Base-by-base conservation (phyloP, 2,329 filamentous ascomycete genomes). In the Cercospora sesami region DNA sequence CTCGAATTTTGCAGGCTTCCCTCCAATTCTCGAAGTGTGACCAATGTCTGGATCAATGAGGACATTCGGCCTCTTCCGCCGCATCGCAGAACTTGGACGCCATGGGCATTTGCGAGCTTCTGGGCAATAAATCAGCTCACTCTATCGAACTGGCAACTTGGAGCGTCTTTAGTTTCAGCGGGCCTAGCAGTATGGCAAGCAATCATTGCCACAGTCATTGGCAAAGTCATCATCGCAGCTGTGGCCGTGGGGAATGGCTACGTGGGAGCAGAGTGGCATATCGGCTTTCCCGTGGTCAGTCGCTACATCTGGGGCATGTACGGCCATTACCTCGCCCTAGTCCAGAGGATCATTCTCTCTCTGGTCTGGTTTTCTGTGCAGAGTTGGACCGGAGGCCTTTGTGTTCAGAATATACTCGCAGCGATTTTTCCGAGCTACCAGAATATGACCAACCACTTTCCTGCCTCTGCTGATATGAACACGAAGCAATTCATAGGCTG, bases 341-440 rank as follows among this genome's bases (percentile, higher is more conserved):
- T 87, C 5, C 86, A 84, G 0, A 81, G 85, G 10, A 80, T 82
- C 18, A 82, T 87, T 42, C 80, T 87, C 4, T 84, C 84, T 21
- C 60, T 75, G 10, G 74, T 75, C 74, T 42, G 78, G 75, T 87
- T 90, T 63, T 86, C 87, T 0, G 88, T 91, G 53, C 87, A 90
- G 71, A 86, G 85, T 36, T 86, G 87, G 72, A 89, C 88, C 70
- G 88, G 88, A 0, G 87, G 85, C 0, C 84, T 86, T 67, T 81
- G 82, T 0, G 79, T 86, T 2, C 79, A 80, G 18, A 83, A 83
- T 45, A 85, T 86, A 74, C 75, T 87, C 1, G 81, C 81, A 2
- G 83, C 85, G 1, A 86, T 87, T 70, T 88, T 86, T 82, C 86
- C 87, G 0, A 84, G 82, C 14, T 89, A 86, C 69, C 78, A 81